Evolutionary conservation across 2,329 filamentous ascomycete species (phyloP), one percentile per base, ranked within the genome.

Genomic region (Lithohypha guttulata): DNA sequence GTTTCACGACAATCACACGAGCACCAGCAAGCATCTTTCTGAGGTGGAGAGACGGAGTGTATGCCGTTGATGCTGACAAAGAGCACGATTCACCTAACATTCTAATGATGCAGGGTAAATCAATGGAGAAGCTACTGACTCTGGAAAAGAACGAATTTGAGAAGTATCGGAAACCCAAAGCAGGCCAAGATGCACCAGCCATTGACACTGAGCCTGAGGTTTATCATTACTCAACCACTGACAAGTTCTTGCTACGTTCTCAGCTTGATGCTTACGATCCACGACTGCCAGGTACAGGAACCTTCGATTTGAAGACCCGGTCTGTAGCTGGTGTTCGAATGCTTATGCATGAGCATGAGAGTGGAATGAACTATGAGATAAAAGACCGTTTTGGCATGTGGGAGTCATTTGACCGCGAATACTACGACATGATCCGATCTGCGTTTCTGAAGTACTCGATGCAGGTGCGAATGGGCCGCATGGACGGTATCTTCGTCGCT

Each of bases 401-500:
- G 69, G 81, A 93, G 58, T 96, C 89, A 0, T 98, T 81, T 57
- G 91, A 98, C 62, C 78, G 87, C 42, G 93, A 98, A 55, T 95
- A 91, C 59, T 93, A 81, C 58, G 91, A 98, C 59, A 93, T 98
- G 86, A 89, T 93, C 43, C 75, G 93, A 38, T 76, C 87, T 1
- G 91, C 89, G 0, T 89, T 98, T 63, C 67, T 98, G 40, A 98
- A 98, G 56, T 98, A 98, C 59, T 94, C 87, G 7, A 69, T 98
- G 20, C 91, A 98, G 61, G 93, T 89, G 19, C 83, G 91, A 30
- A 93, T 98, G 76, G 91, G 93, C 13, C 79, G 87, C 34, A 98
- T 98, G 93, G 89, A 98, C 56, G 91, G 91, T 39, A 95, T 96
- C 34, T 98, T 96, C 55, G 83, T 96, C 15, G 91, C 91, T 2